These are phyloP conservation scores for Rubus idaeus DNA, from an alignment of 306 rosid genomes.

Conservation along the genomic window DNA sequence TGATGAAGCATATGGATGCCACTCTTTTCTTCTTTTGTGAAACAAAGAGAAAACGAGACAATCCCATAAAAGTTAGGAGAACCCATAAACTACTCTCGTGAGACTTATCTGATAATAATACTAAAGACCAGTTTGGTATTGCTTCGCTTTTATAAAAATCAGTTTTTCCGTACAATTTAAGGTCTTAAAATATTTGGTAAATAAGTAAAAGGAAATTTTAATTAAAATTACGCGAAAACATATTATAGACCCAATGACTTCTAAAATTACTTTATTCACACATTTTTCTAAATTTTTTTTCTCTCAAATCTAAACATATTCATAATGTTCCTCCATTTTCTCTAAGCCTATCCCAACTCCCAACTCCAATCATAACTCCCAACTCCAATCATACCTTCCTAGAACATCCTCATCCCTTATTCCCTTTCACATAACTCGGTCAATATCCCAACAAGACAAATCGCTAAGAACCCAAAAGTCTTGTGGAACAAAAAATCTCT, in stretches of 20 bases:
- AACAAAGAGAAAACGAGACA: background rate
- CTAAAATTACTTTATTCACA: too few species aligned
- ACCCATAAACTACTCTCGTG: background rate
- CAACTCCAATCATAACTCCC: background rate
- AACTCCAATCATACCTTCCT: background rate
- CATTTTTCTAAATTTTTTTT: too few species aligned
- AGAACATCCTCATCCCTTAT: background rate
- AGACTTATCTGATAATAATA: background rate
- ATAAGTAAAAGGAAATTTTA: too few species aligned
- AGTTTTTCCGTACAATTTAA: too few species aligned
- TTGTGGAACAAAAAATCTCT: background rate
- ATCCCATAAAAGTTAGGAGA: background rate
- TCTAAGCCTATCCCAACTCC: background rate
- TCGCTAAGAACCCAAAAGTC: background rate
- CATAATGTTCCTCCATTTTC: background rate
- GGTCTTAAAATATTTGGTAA: too few species aligned
- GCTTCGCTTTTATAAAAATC: too few species aligned
- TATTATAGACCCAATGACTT: too few species aligned
- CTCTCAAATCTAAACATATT: too few species aligned
- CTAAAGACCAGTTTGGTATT: background rate
- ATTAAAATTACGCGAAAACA: too few species aligned
- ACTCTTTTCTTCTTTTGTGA: background rate
- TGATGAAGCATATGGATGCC: background rate
- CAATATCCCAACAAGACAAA: conserved; percentile 2
- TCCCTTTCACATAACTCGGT: background rate